Conservation (phyloP, 208 protist genomes). For the Trypanosomatidae sp. region DNA sequence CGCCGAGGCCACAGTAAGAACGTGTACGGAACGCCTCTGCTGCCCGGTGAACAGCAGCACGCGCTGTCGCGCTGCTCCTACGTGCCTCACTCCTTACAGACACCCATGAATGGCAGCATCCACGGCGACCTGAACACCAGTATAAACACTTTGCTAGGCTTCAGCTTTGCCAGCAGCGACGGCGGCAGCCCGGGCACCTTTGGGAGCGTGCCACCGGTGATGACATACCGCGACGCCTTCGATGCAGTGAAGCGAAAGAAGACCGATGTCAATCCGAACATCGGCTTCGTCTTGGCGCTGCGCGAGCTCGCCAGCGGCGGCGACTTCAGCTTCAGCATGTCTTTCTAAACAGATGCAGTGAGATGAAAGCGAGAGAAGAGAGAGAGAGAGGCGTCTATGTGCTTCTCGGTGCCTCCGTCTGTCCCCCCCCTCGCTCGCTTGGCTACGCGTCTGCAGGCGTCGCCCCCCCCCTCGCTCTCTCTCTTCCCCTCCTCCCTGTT, state of each 20-base stretch:
- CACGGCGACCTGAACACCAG: background rate
- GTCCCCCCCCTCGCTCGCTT: background rate
- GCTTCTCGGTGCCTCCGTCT: background rate
- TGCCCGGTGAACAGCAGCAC: background rate
- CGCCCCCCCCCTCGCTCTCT: background rate
- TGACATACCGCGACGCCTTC: slow-evolving; percentile 71
- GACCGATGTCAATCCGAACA: slow-evolving; percentile 81
- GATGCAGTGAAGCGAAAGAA: slow-evolving; percentile 60
- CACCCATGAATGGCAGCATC: background rate
- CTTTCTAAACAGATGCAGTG: slow-evolving; percentile 18
- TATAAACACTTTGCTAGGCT: background rate
- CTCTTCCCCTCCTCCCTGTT: background rate
- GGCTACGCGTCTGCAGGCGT: background rate
- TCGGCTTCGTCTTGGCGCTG: slow-evolving; percentile 80
- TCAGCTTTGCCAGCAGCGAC: slow-evolving; percentile 14
- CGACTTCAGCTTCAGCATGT: slow-evolving; percentile 40
- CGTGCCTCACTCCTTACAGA: background rate
- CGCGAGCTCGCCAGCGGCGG: slow-evolving; percentile 44
- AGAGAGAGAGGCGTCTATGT: background rate
- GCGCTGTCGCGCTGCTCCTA: background rate
- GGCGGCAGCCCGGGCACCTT: slow-evolving; percentile 12
- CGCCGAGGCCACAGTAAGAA: background rate
- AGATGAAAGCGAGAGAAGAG: background rate
- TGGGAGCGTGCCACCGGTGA: slow-evolving; percentile 16
- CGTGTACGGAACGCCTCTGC: background rate